Evolutionary conservation across 768 basidiomycete species (phyloP).

Genomic region (Strobilomyces dryophilus): DNA sequence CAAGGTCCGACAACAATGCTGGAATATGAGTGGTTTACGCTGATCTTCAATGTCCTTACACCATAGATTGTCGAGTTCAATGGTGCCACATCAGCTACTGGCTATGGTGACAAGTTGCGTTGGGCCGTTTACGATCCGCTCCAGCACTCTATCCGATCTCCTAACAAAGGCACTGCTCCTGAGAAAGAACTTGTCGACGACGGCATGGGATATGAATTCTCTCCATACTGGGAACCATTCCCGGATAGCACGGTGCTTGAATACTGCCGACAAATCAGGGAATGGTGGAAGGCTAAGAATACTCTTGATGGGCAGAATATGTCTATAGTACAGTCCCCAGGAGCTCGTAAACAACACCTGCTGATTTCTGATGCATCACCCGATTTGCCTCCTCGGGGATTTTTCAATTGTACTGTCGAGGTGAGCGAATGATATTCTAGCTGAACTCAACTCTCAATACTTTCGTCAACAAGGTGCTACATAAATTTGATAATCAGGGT

Average conservation of each 20-base stretch:
- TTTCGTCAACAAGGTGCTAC: conserved; percentile 41
- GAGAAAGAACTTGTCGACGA: conserved; percentile 26
- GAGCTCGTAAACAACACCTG: conserved; percentile 35
- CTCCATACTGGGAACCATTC: conserved; percentile 43
- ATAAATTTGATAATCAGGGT: conserved; percentile 37
- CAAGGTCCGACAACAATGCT: conserved; percentile 36
- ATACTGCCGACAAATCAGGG: conserved; percentile 41
- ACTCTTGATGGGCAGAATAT: conserved; percentile 15
- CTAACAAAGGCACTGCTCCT: conserved; percentile 36
- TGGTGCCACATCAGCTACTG: conserved; percentile 35
- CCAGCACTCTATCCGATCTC: conserved; percentile 35
- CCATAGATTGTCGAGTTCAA: conserved; percentile 33
- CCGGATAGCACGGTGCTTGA: conserved; percentile 34
- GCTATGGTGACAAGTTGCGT: conserved; percentile 42
- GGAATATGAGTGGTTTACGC: background rate
- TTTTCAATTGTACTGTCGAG: conserved; percentile 63
- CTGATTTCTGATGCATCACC: conserved; percentile 51
- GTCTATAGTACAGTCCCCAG: conserved; percentile 11
- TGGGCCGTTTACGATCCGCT: conserved; percentile 54
- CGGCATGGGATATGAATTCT: conserved; percentile 38
- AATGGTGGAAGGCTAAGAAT: conserved; percentile 48
- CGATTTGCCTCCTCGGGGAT: conserved; percentile 41
- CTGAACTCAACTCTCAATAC: background rate
- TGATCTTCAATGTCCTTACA: background rate
- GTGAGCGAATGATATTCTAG: conserved; percentile 31